Evolutionary conservation across 306 rosid genomes (phyloP).

Genomic region (Prosopis cineraria): DNA sequence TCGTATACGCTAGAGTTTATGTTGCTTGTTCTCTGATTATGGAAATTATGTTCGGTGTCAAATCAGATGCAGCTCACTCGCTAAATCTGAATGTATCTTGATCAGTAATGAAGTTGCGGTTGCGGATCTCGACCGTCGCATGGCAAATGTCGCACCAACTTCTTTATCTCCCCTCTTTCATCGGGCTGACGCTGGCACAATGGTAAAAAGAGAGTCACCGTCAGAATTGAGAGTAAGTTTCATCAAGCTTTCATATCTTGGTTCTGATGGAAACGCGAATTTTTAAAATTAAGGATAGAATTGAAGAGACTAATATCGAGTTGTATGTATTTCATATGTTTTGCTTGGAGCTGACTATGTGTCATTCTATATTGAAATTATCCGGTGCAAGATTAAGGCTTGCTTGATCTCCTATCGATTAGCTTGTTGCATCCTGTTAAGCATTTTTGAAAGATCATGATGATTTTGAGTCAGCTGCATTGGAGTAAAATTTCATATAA

Average conservation of each 20-base stretch:
- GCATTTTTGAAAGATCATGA: conserved; percentile 8
- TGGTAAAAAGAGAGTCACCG: conserved; percentile 78
- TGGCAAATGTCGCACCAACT: conserved; percentile 74
- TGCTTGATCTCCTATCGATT: background rate
- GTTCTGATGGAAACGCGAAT: background rate
- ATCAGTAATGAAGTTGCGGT: conserved; percentile 19
- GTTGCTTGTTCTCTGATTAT: background rate
- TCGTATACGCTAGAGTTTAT: background rate
- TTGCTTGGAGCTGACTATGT: background rate
- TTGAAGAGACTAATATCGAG: background rate
- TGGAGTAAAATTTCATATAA: background rate
- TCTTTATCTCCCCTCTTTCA: conserved; percentile 54
- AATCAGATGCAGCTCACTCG: background rate
- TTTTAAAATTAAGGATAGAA: background rate
- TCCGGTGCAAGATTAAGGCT: background rate
- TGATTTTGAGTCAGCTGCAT: conserved; percentile 1
- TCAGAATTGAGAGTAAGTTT: conserved; percentile 62
- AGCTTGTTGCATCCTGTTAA: background rate
- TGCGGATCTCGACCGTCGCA: conserved; percentile 20
- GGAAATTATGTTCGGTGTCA: background rate
- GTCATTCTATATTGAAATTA: background rate
- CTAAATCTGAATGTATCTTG: conserved; percentile 13
- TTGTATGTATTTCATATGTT: background rate
- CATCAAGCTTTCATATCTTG: background rate
- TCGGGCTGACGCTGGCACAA: conserved; percentile 48